Conservation (phyloP, 176 grass and related monocot genomes). For the Lolium rigidum region DNA sequence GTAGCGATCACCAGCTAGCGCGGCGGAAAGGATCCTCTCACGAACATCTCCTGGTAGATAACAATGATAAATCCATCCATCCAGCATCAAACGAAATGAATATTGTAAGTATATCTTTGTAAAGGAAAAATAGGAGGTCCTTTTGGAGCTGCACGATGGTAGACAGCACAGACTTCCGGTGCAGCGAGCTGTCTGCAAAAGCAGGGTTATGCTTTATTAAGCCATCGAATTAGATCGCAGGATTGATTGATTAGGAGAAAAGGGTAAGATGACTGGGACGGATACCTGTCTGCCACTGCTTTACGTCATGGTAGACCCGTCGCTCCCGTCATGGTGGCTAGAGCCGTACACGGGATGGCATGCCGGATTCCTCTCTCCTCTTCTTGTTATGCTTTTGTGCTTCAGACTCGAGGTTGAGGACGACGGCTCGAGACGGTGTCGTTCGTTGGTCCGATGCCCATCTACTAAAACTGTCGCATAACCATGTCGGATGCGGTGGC, state of each 20-base stretch:
- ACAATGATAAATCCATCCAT: background rate
- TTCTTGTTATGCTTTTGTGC: background rate
- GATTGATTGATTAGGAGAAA: background rate
- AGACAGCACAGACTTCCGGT: conserved; percentile 41
- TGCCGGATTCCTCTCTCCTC: background rate
- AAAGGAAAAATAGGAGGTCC: background rate
- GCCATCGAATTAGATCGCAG: background rate
- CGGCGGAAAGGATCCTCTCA: background rate
- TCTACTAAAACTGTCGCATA: no score
- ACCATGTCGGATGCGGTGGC: background rate
- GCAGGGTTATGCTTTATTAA: background rate
- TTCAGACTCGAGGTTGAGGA: background rate
- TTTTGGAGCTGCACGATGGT: conserved; percentile 30
- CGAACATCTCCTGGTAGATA: conserved; percentile 9
- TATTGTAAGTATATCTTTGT: background rate
- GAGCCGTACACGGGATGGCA: background rate
- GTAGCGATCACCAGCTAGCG: background rate
- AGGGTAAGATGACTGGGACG: background rate
- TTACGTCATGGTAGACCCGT: background rate
- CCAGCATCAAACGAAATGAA: background rate
- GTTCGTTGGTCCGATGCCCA: background rate
- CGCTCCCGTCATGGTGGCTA: background rate
- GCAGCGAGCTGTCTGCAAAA: conserved; percentile 36
- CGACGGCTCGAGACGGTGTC: background rate
- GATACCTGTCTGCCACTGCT: background rate